Conservation (phyloP, 1,284 basidiomycete genomes). For the Moesziomyces sp. region DNA sequence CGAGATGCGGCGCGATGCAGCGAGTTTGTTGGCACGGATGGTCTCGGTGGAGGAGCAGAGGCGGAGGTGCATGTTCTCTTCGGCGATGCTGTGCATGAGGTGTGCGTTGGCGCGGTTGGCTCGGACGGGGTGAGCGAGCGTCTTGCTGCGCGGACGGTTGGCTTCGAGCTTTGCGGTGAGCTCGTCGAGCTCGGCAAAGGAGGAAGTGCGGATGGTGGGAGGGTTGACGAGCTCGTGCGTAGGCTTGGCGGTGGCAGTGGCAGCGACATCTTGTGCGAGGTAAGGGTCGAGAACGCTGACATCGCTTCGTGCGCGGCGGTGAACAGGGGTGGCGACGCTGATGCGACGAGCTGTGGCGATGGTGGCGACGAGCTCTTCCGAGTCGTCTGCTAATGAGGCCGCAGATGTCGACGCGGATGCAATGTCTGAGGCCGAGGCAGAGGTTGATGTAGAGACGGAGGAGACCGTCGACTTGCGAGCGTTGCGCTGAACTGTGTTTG, state of each 20-base stretch:
- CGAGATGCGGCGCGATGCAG: background rate
- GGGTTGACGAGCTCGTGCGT: slow-evolving; percentile 1
- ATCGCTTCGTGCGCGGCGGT: slow-evolving; percentile 41
- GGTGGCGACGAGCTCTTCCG: slow-evolving; percentile 1
- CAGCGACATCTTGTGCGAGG: background rate
- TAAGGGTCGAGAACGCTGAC: slow-evolving; percentile 27
- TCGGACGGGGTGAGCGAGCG: slow-evolving; percentile 2
- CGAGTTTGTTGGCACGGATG: slow-evolving; percentile 10
- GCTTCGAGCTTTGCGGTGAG: slow-evolving; percentile 29
- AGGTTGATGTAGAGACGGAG: background rate
- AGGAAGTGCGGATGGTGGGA: slow-evolving; percentile 15
- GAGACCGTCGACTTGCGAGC: slow-evolving; percentile 3
- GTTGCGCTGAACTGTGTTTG: background rate
- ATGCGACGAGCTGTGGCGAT: slow-evolving; percentile 31
- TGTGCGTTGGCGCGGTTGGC: slow-evolving; percentile 1
- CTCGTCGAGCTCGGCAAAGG: slow-evolving; percentile 25
- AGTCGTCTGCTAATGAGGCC: background rate
- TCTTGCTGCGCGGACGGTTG: slow-evolving; percentile 24
- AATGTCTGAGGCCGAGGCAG: background rate
- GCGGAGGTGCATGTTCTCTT: slow-evolving; percentile 20
- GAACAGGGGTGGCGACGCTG: slow-evolving; percentile 32
- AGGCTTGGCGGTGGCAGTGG: background rate
- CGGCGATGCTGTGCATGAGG: slow-evolving; percentile 34
- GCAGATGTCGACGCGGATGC: slow-evolving; percentile 1
- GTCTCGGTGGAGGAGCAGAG: slow-evolving; percentile 27